Evolutionary conservation across 139 green algal genomes (phyloP).

Genomic region (Spirogloea muscicola): DNA sequence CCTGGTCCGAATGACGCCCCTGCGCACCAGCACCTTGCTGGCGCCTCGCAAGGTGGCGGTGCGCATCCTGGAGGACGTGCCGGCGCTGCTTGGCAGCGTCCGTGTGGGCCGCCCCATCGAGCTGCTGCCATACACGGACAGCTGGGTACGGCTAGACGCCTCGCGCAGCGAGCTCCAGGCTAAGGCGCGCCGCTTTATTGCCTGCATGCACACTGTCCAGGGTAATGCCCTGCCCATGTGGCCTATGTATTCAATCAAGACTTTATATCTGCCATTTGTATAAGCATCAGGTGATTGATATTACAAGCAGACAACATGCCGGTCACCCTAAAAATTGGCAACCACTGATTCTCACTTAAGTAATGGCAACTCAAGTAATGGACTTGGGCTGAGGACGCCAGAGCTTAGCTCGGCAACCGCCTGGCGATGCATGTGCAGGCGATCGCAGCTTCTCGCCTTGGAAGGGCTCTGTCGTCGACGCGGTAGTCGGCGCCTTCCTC

Average conservation of each 20-base stretch:
- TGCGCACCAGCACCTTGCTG: no score
- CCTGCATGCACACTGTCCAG: slow-evolving; percentile 29
- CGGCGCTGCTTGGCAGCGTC: no score
- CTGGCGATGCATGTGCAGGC: slow-evolving; percentile 15
- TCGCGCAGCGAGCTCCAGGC: slow-evolving; percentile 9
- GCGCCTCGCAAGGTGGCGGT: no score
- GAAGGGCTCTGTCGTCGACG: slow-evolving; percentile 47
- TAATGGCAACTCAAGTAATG: not conserved
- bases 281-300: not conserved
- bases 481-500: slow-evolving; percentile 43
- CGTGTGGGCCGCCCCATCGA: no score
- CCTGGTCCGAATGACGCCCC: no score
- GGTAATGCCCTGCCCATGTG: not conserved
- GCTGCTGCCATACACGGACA: no score
- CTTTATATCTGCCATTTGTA: not conserved
- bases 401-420: not conserved
- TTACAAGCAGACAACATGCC: not conserved
- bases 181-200: not conserved
- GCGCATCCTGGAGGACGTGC: no score
- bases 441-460: slow-evolving; percentile 25
- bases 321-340: not conserved
- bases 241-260: not conserved
- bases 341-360: not conserved
- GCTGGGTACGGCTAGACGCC: not conserved
- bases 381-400: not conserved